phyloP scores from a whole-genome alignment of 2,329 filamentous ascomycete genomes.

The Penicillium frequentans region DNA sequence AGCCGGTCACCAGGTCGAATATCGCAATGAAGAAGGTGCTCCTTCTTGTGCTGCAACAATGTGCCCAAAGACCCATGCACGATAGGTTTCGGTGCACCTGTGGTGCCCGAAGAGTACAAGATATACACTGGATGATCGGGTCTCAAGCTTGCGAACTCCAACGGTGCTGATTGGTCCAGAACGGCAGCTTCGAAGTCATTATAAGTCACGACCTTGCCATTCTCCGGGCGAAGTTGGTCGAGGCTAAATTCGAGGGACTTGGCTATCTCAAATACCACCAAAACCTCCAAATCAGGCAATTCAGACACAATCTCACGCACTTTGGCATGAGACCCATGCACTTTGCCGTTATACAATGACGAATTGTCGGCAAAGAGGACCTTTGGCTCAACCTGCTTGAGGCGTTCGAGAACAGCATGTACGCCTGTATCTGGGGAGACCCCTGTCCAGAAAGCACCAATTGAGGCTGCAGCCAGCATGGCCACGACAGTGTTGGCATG shows the following conservation, averaged over 20 bases:
- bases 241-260: constrained; percentile 38
- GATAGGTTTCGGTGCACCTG: constrained; percentile 84
- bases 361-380: constrained; percentile 86
- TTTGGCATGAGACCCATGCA: constrained; percentile 78
- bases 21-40: constrained; percentile 84
- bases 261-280: constrained; percentile 74
- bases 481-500: constrained; percentile 83
- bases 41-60: constrained; percentile 94
- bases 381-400: constrained; percentile 80
- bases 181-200: constrained; percentile 48
- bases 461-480: constrained; percentile 77
- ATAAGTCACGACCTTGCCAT: constrained; percentile 44
- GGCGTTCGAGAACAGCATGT: constrained; percentile 82
- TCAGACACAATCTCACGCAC: constrained; percentile 71
- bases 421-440: constrained; percentile 92
- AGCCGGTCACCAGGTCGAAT: constrained; percentile 71
- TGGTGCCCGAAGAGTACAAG: constrained; percentile 90
- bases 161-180: constrained; percentile 37
- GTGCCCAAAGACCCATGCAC: constrained; percentile 90
- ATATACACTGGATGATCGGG: constrained; percentile 92
- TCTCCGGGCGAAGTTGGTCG: constrained; percentile 30
- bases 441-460: constrained; percentile 90
- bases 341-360: constrained; percentile 86
- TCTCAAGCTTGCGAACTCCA: constrained; percentile 72
- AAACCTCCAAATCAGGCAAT: constrained; percentile 65